A percentile compares a stretch with the other conserved stretches of the same genome.
These are phyloP conservation scores for Heliosperma pusillum DNA, from an alignment of 148 eudicot genomes.

Conservation along the genomic window DNA sequence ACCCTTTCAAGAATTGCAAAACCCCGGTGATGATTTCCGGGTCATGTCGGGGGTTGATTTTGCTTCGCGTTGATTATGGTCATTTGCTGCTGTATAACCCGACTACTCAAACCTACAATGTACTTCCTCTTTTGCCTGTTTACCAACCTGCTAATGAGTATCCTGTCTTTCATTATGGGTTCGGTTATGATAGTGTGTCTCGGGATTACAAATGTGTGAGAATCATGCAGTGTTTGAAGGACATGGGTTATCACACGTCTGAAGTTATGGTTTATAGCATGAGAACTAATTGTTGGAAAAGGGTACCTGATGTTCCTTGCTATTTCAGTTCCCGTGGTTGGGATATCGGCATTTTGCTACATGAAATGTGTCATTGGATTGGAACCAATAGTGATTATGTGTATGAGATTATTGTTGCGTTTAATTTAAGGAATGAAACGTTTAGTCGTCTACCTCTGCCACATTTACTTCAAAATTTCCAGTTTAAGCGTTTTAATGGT, in stretches of 20 bases:
- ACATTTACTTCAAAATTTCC: background rate
- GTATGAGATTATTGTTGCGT: background rate
- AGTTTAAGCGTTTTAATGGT: background rate
- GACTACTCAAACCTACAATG: too few species aligned
- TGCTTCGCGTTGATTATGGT: background rate
- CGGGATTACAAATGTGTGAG: slow-evolving; percentile 14
- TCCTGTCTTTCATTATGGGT: background rate
- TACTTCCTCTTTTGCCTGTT: background rate
- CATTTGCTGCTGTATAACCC: slow-evolving; percentile 4
- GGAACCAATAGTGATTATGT: background rate
- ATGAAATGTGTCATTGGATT: background rate
- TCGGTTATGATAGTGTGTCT: slow-evolving; percentile 2
- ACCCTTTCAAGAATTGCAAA: background rate
- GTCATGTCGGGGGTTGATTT: slow-evolving; percentile 10
- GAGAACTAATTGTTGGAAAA: background rate
- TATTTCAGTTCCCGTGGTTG: background rate
- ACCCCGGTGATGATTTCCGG: background rate
- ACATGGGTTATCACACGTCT: too few species aligned
- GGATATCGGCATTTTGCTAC: background rate
- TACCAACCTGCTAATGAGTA: background rate
- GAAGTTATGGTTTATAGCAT: slow-evolving; percentile 8
- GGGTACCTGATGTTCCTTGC: background rate
- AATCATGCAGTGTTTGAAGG: background rate
- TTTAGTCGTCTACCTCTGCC: background rate
- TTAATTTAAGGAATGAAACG: background rate